Evolutionary conservation across 495 filamentous ascomycete species (phyloP).

Genomic region (Letharia lupina): DNA sequence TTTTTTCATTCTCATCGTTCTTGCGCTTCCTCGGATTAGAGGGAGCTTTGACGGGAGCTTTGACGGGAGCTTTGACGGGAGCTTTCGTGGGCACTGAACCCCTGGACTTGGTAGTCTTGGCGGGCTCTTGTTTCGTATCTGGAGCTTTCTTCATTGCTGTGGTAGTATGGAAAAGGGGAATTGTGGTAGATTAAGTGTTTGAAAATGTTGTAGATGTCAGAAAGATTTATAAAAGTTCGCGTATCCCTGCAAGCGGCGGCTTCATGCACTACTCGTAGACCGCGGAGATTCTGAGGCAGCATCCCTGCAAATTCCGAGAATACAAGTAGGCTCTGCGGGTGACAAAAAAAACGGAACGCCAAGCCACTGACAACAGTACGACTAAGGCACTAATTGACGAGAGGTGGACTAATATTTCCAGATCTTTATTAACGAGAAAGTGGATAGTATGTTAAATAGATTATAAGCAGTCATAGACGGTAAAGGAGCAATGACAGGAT

Average conservation of each 20-base stretch:
- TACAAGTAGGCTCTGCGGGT: too few species aligned
- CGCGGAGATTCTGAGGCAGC: neutral
- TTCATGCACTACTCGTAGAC: neutral
- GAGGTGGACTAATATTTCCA: too few species aligned
- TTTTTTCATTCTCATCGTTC: constrained; percentile 23
- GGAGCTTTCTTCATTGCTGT: neutral
- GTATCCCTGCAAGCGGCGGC: constrained; percentile 17
- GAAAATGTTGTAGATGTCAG: neutral
- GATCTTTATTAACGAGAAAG: too few species aligned
- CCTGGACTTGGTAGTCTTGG: constrained; percentile 3
- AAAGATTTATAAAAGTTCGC: constrained; percentile 2
- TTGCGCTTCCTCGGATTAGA: constrained; percentile 37
- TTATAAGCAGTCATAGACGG: too few species aligned
- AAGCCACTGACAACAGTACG: too few species aligned
- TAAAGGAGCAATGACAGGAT: too few species aligned
- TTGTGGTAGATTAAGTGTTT: neutral
- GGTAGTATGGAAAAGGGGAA: neutral
- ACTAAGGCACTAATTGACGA: too few species aligned
- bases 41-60: constrained; percentile 6
- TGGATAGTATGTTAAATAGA: too few species aligned
- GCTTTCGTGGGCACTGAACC: constrained; percentile 8
- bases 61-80: constrained; percentile 3
- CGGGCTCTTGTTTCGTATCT: neutral
- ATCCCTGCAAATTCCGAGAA: too few species aligned
- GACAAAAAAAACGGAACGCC: too few species aligned